A percentile compares a stretch with the other conserved stretches of the same genome.
Conservation (phyloP, 78 protist genomes). For the Tieghemostelium lacteum region DNA sequence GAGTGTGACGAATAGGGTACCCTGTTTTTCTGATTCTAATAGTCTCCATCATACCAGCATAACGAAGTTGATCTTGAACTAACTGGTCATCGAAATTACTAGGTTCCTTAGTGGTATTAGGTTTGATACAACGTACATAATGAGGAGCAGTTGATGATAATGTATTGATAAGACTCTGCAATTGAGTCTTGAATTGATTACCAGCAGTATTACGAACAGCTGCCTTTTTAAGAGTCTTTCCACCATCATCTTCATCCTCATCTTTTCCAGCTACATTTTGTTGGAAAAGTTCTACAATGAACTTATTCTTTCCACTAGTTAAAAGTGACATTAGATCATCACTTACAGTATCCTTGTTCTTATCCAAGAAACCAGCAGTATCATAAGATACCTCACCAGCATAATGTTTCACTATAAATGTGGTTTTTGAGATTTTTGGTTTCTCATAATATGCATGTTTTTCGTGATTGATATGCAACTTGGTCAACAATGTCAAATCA, state of each 20-base stretch:
- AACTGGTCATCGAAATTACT: constrained; percentile 31
- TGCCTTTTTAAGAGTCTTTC: constrained; percentile 84
- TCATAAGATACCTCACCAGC: constrained; percentile 90
- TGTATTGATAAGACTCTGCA: constrained; percentile 74
- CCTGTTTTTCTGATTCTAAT: constrained; percentile 92
- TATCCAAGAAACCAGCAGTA: constrained; percentile 81
- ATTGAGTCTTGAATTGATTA: constrained; percentile 75
- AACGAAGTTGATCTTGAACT: constrained; percentile 89
- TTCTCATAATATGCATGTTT: constrained; percentile 74
- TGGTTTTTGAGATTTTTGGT: constrained; percentile 69
- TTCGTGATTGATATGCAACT: constrained; percentile 54
- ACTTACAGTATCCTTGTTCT: constrained; percentile 88
- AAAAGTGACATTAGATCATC: constrained; percentile 82
- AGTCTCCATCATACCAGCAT: constrained; percentile 89
- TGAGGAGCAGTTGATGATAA: constrained; percentile 89
- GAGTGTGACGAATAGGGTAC: constrained; percentile 87
- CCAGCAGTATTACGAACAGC: constrained; percentile 87
- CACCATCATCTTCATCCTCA: constrained; percentile 72
- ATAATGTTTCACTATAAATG: constrained; percentile 84
- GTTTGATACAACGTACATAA: constrained; percentile 95
- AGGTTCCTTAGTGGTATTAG: constrained; percentile 84
- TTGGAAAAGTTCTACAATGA: constrained; percentile 59
- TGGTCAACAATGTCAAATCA: constrained; percentile 51
- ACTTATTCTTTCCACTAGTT: constrained; percentile 52
- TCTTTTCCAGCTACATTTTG: constrained; percentile 8